A percentile compares a stretch with the other conserved stretches of the same genome.
phyloP scores from a whole-genome alignment of 1,284 basidiomycete genomes.

The Pholiota adiposa region DNA sequence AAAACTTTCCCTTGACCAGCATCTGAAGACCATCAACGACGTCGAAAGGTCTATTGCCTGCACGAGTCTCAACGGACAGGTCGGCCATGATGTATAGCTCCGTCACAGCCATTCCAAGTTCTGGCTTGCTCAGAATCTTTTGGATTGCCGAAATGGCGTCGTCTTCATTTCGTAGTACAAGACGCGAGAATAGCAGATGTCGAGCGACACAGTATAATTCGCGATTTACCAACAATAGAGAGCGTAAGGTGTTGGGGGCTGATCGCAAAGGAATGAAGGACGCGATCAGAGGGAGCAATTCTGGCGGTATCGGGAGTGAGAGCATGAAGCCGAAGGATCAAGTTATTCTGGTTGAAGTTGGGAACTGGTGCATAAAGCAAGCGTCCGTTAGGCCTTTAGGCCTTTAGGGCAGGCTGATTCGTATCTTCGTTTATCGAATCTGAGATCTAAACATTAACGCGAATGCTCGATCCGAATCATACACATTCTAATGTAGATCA shows the following conservation, averaged over 20 bases:
- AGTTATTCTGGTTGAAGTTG: no score
- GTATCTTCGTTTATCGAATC: no score
- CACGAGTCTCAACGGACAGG: background rate
- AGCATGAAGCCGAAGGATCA: no score
- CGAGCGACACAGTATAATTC: background rate
- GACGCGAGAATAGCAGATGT: background rate
- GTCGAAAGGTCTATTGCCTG: background rate
- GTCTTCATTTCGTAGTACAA: conserved; percentile 12
- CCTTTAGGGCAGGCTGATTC: no score
- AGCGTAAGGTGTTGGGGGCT: background rate
- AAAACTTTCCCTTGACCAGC: background rate
- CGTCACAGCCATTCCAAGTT: background rate
- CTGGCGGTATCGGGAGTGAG: no score
- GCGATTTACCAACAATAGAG: background rate
- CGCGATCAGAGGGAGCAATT: conserved; percentile 1
- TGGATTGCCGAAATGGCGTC: conserved; percentile 4
- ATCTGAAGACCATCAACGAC: background rate
- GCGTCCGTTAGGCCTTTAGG: no score
- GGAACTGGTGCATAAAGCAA: no score
- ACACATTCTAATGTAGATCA: no score
- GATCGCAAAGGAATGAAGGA: background rate
- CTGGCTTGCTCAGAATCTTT: conserved; percentile 2
- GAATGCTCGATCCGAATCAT: no score
- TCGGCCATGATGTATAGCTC: conserved; percentile 11
- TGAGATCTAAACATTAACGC: no score